Conservation (phyloP, 805 yeast genomes). For the Ogataea nitratoaversa region DNA sequence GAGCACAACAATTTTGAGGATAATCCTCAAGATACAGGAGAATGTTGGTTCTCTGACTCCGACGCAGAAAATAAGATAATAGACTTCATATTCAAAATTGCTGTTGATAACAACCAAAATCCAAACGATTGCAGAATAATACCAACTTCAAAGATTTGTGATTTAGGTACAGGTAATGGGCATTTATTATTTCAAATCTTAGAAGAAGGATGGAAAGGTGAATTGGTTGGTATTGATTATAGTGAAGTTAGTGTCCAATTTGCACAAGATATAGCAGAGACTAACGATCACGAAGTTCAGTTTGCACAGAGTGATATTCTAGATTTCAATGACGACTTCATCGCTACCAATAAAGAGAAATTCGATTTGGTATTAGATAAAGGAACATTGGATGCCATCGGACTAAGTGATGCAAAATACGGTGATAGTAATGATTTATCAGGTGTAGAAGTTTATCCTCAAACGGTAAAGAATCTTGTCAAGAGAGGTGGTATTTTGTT, state of each 20-base stretch:
- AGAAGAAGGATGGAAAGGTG: constrained; percentile 60
- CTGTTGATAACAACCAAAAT: constrained; percentile 35
- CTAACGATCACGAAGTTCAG: constrained; percentile 32
- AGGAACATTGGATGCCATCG: constrained; percentile 97
- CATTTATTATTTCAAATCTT: constrained; percentile 69
- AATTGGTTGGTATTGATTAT: constrained; percentile 78
- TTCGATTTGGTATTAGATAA: constrained; percentile 85
- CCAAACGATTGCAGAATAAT: constrained; percentile 24
- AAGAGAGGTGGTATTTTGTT: constrained; percentile 55
- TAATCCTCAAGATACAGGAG: constrained; percentile 86
- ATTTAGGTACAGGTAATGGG: constrained; percentile 96
- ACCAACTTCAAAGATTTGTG: constrained; percentile 47
- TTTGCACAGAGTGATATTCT: constrained; percentile 74
- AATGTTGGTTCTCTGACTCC: constrained; percentile 95
- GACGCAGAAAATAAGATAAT: constrained; percentile 85
- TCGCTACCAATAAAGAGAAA: constrained; percentile 24
- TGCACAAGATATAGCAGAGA: constrained; percentile 55
- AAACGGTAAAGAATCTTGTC: constrained; percentile 53
- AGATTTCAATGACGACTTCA: constrained; percentile 32
- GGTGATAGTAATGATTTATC: constrained; percentile 42
- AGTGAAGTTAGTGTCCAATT: constrained; percentile 75
- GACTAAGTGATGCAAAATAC: constrained; percentile 61
- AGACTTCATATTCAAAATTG: constrained; percentile 49
- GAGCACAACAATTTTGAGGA: constrained; percentile 70
- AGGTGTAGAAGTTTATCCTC: constrained; percentile 58